Evolutionary conservation across 2,329 filamentous ascomycete species (phyloP).

Genomic region (Venturiaceae sp.): DNA sequence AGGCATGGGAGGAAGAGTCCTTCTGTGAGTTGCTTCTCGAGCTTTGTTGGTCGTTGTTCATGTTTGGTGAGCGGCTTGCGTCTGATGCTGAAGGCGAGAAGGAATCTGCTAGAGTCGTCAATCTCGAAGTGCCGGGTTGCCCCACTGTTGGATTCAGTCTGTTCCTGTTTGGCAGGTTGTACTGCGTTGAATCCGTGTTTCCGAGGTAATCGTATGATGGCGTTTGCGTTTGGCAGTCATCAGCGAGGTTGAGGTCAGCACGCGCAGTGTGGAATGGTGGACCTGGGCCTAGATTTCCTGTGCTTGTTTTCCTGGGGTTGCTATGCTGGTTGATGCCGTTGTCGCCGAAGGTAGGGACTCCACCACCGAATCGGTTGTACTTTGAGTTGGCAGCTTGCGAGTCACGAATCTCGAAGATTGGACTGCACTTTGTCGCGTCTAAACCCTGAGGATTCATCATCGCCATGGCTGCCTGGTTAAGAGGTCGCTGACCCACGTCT

Average conservation of each 20-base stretch:
- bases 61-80: slow-evolving; percentile 12
- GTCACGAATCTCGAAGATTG: slow-evolving; percentile 24
- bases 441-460: neutral
- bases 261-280: slow-evolving; percentile 18
- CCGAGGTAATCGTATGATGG: neutral
- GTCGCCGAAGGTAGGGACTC: slow-evolving; percentile 15
- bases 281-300: slow-evolving; percentile 11
- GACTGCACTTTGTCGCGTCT: slow-evolving; percentile 20
- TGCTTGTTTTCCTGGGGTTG: neutral
- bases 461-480: neutral
- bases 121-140: neutral
- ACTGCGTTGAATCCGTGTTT: neutral
- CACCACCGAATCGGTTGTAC: slow-evolving; percentile 10
- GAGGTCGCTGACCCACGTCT: neutral
- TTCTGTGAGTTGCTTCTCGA: slow-evolving; percentile 3
- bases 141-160: neutral
- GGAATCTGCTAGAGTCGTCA: slow-evolving; percentile 11
- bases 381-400: slow-evolving; percentile 11
- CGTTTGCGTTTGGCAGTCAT: slow-evolving; percentile 10
- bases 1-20: slow-evolving; percentile 8
- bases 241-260: slow-evolving; percentile 16
- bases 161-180: slow-evolving; percentile 2
- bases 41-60: neutral
- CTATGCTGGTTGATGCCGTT: slow-evolving; percentile 1
- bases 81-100: slow-evolving; percentile 17